Evolutionary conservation across 371 early-diverging fungal species (phyloP).

Genomic region (Mucor plumbeus): DNA sequence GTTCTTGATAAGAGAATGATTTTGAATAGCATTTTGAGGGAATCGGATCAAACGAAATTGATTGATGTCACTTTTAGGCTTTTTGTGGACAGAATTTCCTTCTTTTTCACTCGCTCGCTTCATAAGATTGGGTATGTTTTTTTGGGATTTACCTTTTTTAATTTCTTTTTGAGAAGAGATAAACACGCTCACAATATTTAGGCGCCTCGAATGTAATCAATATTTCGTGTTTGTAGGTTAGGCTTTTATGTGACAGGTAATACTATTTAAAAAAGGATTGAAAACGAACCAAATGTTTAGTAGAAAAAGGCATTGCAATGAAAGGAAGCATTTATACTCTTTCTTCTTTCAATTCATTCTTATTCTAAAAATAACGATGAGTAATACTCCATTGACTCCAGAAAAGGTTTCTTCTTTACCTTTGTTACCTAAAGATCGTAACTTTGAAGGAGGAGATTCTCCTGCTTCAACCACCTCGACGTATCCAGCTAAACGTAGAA

Average conservation of each 20-base stretch:
- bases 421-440: constrained; percentile 40
- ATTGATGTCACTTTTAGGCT: background rate
- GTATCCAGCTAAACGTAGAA: constrained; percentile 43
- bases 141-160: no score
- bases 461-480: constrained; percentile 34
- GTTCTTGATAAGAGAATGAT: background rate
- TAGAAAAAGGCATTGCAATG: background rate
- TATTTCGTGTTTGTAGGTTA: background rate
- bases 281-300: background rate
- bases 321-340: background rate
- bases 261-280: background rate
- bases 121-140: background rate
- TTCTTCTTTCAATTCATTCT: constrained; percentile 2
- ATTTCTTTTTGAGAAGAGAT: background rate
- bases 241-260: background rate
- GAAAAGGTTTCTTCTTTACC: constrained; percentile 18
- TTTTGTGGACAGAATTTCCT: background rate
- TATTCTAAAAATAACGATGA: constrained; percentile 5
- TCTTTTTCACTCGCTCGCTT: constrained; percentile 16
- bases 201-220: background rate
- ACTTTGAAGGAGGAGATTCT: constrained; percentile 51
- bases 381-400: constrained; percentile 22
- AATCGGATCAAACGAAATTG: background rate
- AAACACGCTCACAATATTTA: background rate
- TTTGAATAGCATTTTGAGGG: background rate